Evolutionary conservation across 495 filamentous ascomycete genomes (phyloP), one percentile per base, ranked within the genome.

Genomic region (Hypoxylon rickii): DNA sequence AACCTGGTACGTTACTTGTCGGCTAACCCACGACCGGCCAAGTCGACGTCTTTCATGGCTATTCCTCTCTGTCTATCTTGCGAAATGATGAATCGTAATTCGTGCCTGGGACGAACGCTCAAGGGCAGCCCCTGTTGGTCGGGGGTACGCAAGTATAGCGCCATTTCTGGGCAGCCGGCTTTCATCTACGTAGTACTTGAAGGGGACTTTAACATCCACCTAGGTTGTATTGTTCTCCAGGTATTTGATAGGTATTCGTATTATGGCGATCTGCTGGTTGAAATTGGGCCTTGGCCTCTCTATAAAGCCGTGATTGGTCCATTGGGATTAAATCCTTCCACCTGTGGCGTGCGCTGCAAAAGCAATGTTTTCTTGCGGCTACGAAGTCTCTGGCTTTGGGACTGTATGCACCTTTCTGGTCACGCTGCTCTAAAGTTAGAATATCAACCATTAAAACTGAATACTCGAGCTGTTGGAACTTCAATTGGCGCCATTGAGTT

Each of bases 221-320:
- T 17, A 5, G 1, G 16, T 39, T n/a, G 10, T 18, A 10, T 37
- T 21, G 12, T 42, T 38, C 0, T 39, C 24, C 13, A 31, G 12
- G 59, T 63, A 62, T 22, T 31, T 16, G 0, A 19, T 26, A 36
- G 21, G 59, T 63, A 63, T 20, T 17, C 24, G 17, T 45, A 44
- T 57, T 63, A 63, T 63, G 41, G 39, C 24, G 59, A 63, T 63
- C 59, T 49, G 39, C 59, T 50, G 15, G 44, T 43, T 29, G 53
- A 63, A 50, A 63, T 63, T 63, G 58, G 52, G 51, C 13, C 46
- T 42, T 44, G 31, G 22, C n/a, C n/a, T 49, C 44, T 26, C 21
- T 39, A 36, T 13, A 38, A 44, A 40, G 10, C 21, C 29, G 22
- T 54, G 52, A 57, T 57, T 63, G 59, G 59, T 16, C 44, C 3